Base-by-base conservation (phyloP, 108 stramenopile genomes). In the Stephanodiscus triporus region DNA sequence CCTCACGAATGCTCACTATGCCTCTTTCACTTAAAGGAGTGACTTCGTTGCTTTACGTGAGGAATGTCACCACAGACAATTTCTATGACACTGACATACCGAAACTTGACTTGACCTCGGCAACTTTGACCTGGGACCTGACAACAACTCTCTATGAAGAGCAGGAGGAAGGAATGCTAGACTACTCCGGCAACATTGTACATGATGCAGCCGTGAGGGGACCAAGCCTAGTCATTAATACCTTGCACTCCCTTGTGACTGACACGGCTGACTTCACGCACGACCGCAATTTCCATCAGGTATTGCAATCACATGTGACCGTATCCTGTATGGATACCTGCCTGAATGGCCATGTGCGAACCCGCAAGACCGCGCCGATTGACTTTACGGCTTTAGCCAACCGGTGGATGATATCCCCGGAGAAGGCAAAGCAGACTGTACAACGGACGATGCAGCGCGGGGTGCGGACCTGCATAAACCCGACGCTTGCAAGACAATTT, bases 341-440 rank as follows among this genome's bases (percentile, higher is more conserved):
- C 14, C 27, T 17, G 58, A 59, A 2, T 11, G 36, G 36, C 3
- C 1, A 34, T 3, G 1, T 59, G 5, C 40, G 40, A 40, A 11
- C 40, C 10, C 40, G 40, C n/a, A n/a, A n/a, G n/a, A n/a, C n/a
- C n/a, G n/a, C n/a, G n/a, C n/a, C n/a, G n/a, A n/a, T n/a, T n/a
- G n/a, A n/a, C n/a, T n/a, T n/a, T n/a, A n/a, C n/a, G n/a, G n/a
- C n/a, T n/a, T n/a, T n/a, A n/a, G n/a, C n/a, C n/a, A n/a, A n/a
- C n/a, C n/a, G n/a, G n/a, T n/a, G n/a, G n/a, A n/a, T n/a, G n/a
- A n/a, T n/a, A 6, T 67, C 59, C 13, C 49, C 37, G 16, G 51
- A 60, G 0, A 66, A 40, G 2, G 76, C 82, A 10, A 23, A 55
- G 24, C 20, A 49, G 67, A 83, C 77, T 20, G 27, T 83, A 16